Percentiles rank a stretch among this genome's conserved stretches.
Evolutionary conservation across 805 yeast species (phyloP).

Genomic region (Schwanniomyces vanrijiae): DNA sequence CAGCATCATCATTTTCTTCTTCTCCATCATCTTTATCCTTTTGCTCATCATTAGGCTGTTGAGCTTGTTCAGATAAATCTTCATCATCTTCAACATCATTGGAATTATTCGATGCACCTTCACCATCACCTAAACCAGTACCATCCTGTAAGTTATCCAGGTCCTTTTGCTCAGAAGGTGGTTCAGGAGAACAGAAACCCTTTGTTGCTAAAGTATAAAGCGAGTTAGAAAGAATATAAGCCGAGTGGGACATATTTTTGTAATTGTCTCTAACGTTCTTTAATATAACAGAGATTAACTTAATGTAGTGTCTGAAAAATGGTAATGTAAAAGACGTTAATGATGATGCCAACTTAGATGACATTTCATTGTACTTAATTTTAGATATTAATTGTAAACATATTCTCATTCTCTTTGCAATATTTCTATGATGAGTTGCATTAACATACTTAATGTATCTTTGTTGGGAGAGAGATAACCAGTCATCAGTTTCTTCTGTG

Average conservation of each 20-base stretch:
- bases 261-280: conserved; percentile 50
- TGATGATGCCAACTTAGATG: conserved; percentile 45
- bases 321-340: conserved; percentile 61
- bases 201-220: conserved; percentile 64
- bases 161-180: conserved; percentile 63
- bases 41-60: conserved; percentile 71
- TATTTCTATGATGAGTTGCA: conserved; percentile 36
- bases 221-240: conserved; percentile 55
- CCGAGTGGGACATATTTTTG: conserved; percentile 55
- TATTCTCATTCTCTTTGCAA: conserved; percentile 33
- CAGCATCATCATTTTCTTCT: conserved; percentile 84
- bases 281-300: conserved; percentile 45
- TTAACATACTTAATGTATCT: conserved; percentile 43
- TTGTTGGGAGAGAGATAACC: conserved; percentile 58
- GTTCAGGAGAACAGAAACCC: conserved; percentile 93
- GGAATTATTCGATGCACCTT: conserved; percentile 77
- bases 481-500: conserved; percentile 54
- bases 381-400: conserved; percentile 34
- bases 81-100: conserved; percentile 91
- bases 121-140: conserved; percentile 91
- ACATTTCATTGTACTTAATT: conserved; percentile 35
- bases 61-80: conserved; percentile 77
- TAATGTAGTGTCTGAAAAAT: conserved; percentile 57
- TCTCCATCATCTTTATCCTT: conserved; percentile 57
- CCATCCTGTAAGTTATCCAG: conserved; percentile 73